A percentile compares a stretch with the other conserved stretches of the same genome.
These are phyloP conservation scores for Hypoxylon trugodes DNA, from an alignment of 495 filamentous ascomycete species.

Conservation along the genomic window DNA sequence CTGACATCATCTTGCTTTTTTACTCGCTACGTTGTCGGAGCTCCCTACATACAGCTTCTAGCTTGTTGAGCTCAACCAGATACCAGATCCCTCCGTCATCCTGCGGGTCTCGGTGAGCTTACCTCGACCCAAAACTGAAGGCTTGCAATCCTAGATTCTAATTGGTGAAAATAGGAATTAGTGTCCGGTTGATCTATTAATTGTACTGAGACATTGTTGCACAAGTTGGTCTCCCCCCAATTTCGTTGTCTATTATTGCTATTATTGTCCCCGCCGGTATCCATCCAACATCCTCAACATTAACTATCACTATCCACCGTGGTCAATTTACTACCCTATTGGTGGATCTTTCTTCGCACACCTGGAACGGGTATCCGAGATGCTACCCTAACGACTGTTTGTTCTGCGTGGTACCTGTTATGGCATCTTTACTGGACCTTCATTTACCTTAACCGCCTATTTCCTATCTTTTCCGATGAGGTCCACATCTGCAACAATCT, in stretches of 20 bases:
- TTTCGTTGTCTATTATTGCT: conserved; percentile 19
- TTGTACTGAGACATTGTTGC: conserved; percentile 35
- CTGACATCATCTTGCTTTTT: conserved; percentile 36
- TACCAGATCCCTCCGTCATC: conserved; percentile 21
- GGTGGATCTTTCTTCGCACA: conserved; percentile 9
- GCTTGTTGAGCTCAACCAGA: conserved; percentile 42
- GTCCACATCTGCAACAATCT: conserved; percentile 32
- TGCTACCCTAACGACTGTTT: conserved; percentile 8
- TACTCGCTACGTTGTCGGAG: background rate
- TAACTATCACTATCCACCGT: conserved; percentile 30
- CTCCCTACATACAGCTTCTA: conserved; percentile 12
- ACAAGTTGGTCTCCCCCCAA: conserved; percentile 35
- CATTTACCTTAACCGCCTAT: conserved; percentile 7
- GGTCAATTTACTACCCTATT: conserved; percentile 20
- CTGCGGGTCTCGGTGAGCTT: conserved; percentile 35
- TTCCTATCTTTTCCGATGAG: conserved; percentile 37
- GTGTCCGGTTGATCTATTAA: conserved; percentile 34
- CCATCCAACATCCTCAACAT: conserved; percentile 22
- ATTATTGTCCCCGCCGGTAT: background rate
- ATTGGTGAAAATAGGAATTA: conserved; percentile 28
- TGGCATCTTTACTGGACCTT: background rate
- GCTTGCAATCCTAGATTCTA: conserved; percentile 18
- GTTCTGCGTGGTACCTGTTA: background rate
- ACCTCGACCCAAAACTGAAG: conserved; percentile 21
- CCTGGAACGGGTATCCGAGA: conserved; percentile 28